Base-by-base conservation (phyloP, 2,329 filamentous ascomycete genomes). In the Rhinocladiella mackenziei region DNA sequence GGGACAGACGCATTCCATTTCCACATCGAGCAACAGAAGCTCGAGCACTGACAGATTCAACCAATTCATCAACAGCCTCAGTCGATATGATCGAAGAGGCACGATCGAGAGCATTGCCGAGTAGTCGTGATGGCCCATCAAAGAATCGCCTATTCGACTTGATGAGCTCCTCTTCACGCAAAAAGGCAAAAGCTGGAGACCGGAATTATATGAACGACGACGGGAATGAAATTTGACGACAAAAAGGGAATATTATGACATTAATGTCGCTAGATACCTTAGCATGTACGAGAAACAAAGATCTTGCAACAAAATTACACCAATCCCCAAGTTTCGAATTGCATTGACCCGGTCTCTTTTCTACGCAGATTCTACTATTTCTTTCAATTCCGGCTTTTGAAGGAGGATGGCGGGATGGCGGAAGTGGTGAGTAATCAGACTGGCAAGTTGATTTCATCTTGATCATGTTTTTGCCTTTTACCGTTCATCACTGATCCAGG, bases 71-170 rank as follows among this genome's bases (percentile, higher is more conserved):
- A 5, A 69, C 65, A 0, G 68, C 40, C 8, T 57, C 54, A 4
- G 39, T 56, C 31, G 56, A 71, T 44, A 68, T 67, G 3, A 57
- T 69, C 25, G 68, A 72, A 28, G 64, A 64, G 28, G 53, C 61
- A 2, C 65, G 69, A 11, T 53, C 45, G 46, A 36, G 54, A 61
- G 31, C 68, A 62, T 41, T 59, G 56, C 20, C 64, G 62, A 43
- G 58, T 64, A 50, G 61, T 62, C 39, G 69, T 61, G 40, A 61
- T 36, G 55, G 53, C 7, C 25, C 48, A 66, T 29, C 64, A 60
- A 32, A 63, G 57, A 65, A 68, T 44, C 62, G 68, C 23, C 62
- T 71, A 47, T 67, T 71, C 45, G 67, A 70, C 42, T 65, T 71
- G 48, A 65, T 68, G 19, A 64, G 63, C n/a, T 62, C 62, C 8